Conservation (phyloP, 2,329 filamentous ascomycete species). For the Colletotrichum incanum region DNA sequence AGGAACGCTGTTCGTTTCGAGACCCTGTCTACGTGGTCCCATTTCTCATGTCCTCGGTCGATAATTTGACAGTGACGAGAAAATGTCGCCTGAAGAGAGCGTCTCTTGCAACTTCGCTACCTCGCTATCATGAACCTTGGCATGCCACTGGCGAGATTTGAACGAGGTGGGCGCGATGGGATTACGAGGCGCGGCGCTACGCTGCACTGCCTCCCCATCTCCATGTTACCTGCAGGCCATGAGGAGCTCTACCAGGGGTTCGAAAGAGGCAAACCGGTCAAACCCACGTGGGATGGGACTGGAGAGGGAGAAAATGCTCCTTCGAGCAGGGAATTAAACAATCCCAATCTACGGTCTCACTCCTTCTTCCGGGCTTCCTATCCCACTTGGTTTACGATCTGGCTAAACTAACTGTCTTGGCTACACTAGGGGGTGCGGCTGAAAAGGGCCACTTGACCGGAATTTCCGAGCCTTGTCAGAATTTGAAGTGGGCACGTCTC, state of each 20-base stretch:
- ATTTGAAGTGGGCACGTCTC: not conserved
- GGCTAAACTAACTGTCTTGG: not conserved
- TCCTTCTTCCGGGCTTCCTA: not conserved
- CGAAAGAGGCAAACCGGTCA: not conserved
- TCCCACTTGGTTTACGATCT: not conserved
- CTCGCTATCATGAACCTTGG: not conserved
- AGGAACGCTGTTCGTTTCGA: slow-evolving; percentile 28
- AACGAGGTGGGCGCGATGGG: not conserved
- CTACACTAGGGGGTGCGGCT: not conserved
- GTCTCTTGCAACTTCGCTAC: not conserved
- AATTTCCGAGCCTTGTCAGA: not conserved
- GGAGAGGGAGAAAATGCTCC: not conserved
- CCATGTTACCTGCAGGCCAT: not conserved
- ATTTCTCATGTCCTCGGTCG: slow-evolving; percentile 20
- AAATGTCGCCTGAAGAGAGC: not conserved
- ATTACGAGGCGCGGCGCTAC: not conserved
- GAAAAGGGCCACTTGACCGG: slow-evolving; percentile 1
- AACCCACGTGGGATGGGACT: not conserved
- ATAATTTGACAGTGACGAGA: not conserved
- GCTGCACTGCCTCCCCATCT: slow-evolving; percentile 12
- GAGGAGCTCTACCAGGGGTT: slow-evolving; percentile 9
- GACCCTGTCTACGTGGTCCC: slow-evolving; percentile 18
- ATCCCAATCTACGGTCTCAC: not conserved
- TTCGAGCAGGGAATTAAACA: slow-evolving; percentile 2
- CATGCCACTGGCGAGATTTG: not conserved